Evolutionary conservation across 345 rosid genomes (phyloP), one percentile per base, ranked within the genome.

Genomic region (Ricinus communis): DNA sequence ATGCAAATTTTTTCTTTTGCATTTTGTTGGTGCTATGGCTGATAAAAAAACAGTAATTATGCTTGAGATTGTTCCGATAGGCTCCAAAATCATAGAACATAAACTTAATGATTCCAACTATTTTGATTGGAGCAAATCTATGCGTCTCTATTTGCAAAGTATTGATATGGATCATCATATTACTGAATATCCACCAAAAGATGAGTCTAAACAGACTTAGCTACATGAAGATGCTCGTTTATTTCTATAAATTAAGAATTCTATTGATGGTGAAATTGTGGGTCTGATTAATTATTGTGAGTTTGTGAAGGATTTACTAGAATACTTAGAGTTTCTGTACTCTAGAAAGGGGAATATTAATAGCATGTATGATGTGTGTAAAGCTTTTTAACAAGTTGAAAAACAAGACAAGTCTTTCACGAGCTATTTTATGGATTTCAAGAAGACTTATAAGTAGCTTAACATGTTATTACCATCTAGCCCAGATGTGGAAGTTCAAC

Each of bases 241-340:
- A 38, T 33, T 30, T 38, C 19, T 60, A 5, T 7, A 60, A 31
- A 60, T 60, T 27, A 16, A 41, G 15, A 33, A 60, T 33, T 60
- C 38, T 21, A 60, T 60, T 31, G 46, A 60, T 18, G 30, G 10
- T 0, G 46, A 60, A 41, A 38, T 31, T 0, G 5, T 33, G 12
- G 46, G 41, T 60, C 6, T 60, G 10, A 33, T 60, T 60, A 60
- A 60, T 60, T 8, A 60, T 38, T 60, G 14, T 60, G 8, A 59
- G 28, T 59, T 8, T 60, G 65, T 60, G 28, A 60, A 60, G 24
- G 40, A 60, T 12, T 33, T 60, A 16, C 28, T 60, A 41, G 18
- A 60, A 5, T 30, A 30, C 19, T 31, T 31, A 38, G 65, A 60
- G 1, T 60, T 60, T 15, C 14, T 60, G 9, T 60, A 30, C 14